phyloP scores from a whole-genome alignment of 2,329 filamentous ascomycete species.

The Trichoderma sp. region DNA sequence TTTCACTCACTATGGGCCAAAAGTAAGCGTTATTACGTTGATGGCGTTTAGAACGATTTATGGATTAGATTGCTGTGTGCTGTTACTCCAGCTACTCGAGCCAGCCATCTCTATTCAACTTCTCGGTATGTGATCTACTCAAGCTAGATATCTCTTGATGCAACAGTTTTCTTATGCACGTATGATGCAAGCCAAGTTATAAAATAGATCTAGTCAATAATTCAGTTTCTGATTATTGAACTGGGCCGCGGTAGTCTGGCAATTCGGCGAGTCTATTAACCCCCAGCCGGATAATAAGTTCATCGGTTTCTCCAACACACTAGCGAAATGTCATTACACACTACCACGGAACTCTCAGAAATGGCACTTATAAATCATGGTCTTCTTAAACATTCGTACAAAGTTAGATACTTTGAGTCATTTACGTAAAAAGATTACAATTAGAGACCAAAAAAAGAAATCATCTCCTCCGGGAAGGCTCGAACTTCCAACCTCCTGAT shows the following conservation, averaged over 20 bases:
- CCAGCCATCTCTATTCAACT: neutral
- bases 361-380: neutral
- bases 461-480: slow-evolving; percentile 27
- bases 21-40: neutral
- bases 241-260: neutral
- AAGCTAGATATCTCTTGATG: too few species aligned
- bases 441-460: neutral
- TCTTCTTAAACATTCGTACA: neutral
- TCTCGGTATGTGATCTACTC: too few species aligned
- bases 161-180: neutral
- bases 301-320: neutral
- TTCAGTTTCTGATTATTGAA: neutral
- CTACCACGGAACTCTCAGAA: neutral
- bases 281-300: neutral
- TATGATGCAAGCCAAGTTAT: neutral
- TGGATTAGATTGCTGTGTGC: neutral
- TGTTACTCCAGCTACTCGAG: neutral
- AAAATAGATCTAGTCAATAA: neutral
- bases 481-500: slow-evolving; percentile 29
- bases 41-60: too few species aligned
- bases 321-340: neutral
- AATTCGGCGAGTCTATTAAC: neutral
- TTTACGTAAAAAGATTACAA: neutral
- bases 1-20: neutral
- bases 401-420: neutral